Evolutionary conservation across 805 yeast species (phyloP).

Genomic region (Monosporozyma yasuniensis): DNA sequence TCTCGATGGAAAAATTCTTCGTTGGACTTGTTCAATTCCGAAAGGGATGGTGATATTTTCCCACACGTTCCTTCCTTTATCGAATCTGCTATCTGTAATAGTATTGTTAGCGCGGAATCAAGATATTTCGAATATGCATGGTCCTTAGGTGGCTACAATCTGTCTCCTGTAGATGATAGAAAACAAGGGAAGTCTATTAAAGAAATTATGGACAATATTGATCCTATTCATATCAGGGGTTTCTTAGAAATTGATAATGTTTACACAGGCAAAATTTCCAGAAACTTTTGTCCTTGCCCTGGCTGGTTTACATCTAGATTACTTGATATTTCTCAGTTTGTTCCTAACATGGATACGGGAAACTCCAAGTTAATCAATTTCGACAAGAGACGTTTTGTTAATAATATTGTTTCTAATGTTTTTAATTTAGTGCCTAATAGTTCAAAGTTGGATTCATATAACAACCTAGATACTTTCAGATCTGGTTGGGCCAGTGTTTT

Average conservation of each 20-base stretch:
- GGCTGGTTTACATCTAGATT: constrained; percentile 87
- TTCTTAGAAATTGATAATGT: constrained; percentile 29
- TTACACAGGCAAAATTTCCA: constrained; percentile 21
- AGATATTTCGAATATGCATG: constrained; percentile 61
- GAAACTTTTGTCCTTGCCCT: constrained; percentile 66
- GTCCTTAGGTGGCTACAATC: constrained; percentile 44
- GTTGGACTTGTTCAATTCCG: constrained; percentile 39
- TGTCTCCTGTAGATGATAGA: constrained; percentile 9
- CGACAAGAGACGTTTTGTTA: constrained; percentile 69
- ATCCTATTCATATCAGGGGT: constrained; percentile 19
- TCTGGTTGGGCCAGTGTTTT: constrained; percentile 14
- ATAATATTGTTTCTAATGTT: constrained; percentile 50
- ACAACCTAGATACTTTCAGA: constrained; percentile 1
- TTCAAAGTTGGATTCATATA: constrained; percentile 2
- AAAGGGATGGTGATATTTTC: constrained; percentile 24
- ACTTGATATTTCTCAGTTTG: constrained; percentile 62
- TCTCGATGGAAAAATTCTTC: constrained; percentile 58
- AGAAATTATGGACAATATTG: constrained; percentile 15
- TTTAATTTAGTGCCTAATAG: constrained; percentile 33
- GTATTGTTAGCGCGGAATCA: constrained; percentile 73
- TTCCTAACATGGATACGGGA: constrained; percentile 68
- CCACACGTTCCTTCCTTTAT: constrained; percentile 72
- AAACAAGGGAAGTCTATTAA: constrained; percentile 26
- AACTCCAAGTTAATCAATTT: constrained; percentile 66
- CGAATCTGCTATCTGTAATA: constrained; percentile 68